Evolutionary conservation across 768 basidiomycete genomes (phyloP), one percentile per base, ranked within the genome.

Genomic region (Russula sp.): DNA sequence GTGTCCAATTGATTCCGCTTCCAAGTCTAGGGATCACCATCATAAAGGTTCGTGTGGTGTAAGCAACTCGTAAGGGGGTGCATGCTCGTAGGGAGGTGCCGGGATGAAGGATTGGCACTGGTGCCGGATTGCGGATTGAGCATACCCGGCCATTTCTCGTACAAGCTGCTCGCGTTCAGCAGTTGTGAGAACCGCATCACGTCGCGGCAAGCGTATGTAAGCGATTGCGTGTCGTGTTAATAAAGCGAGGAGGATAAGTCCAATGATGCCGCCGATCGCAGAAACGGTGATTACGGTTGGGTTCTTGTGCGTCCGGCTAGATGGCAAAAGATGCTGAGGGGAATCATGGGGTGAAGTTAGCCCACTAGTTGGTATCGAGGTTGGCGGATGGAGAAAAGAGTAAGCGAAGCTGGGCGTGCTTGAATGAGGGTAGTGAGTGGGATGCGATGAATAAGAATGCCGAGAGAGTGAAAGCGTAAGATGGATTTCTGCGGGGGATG

Each of bases 11-110:
- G n/a, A n/a, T n/a, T n/a, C n/a, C n/a, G n/a, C n/a, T n/a, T n/a
- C n/a, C n/a, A n/a, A n/a, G n/a, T n/a, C n/a, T n/a, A n/a, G n/a
- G n/a, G n/a, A 37, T 10, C 18, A 5, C 20, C 9, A 6, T 50
- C 31, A 53, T 18, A 8, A 55, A 1, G 22, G 5, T 31, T 6
- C 6, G 27, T 51, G 53, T 42, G 44, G 22, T 55, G 53, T 16
- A 27, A 68, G 68, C 52, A 68, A 68, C 4, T 74, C 72, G 68
- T 84, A 84, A 4, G 80, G 77, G 13, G 84, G 82, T 20, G 77
- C 77, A n/a, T 77, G 77, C 53, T 79, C 69, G 69, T 84, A 84
- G 1, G 81, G 80, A 48, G 83, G 83, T 2, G 82, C 81, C 16
- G 78, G 80, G 10, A 68, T 55, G 20, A 70, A 68, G 35, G 67